A percentile compares a stretch with the other conserved stretches of the same genome.
Evolutionary conservation across 306 rosid genomes (phyloP).

Genomic region (Gastrolobium villosum): DNA sequence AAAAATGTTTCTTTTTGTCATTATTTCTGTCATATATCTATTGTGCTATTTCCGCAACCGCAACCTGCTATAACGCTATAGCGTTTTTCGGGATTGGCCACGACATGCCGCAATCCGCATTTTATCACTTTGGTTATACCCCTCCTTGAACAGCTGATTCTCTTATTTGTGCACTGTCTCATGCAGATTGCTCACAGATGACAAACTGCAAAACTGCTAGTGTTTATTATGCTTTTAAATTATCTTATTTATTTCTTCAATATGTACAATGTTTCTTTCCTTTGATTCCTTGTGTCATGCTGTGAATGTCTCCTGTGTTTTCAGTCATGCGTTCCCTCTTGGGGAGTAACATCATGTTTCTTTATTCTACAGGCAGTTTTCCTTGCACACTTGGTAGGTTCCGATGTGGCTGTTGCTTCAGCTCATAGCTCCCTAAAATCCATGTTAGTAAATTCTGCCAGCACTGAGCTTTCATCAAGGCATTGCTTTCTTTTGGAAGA

Average conservation of each 20-base stretch:
- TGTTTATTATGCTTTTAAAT: constrained; percentile 24
- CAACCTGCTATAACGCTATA: no score
- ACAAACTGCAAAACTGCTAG: neutral
- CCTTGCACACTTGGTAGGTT: constrained; percentile 70
- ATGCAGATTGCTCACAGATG: constrained; percentile 14
- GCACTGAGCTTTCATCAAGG: constrained; percentile 71
- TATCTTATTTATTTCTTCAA: neutral
- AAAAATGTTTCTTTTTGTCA: no score
- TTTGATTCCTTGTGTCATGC: neutral
- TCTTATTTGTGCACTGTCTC: neutral
- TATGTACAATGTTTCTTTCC: neutral
- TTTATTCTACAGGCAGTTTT: constrained; percentile 69
- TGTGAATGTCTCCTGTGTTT: neutral
- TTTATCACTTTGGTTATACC: no score
- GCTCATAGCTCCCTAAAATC: constrained; percentile 75
- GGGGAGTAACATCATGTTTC: constrained; percentile 24
- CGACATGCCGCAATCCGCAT: no score
- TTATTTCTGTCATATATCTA: no score
- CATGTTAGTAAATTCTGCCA: constrained; percentile 63
- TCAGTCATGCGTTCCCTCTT: constrained; percentile 10
- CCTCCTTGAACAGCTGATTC: constrained; percentile 7
- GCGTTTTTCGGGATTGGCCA: no score
- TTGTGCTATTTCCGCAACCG: no score
- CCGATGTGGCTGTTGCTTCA: constrained; percentile 76
- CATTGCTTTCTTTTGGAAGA: constrained; percentile 82